Evolutionary conservation across 2,329 filamentous ascomycete genomes (phyloP), one percentile per base, ranked within the genome.

Genomic region (Hypoxylon sp.): DNA sequence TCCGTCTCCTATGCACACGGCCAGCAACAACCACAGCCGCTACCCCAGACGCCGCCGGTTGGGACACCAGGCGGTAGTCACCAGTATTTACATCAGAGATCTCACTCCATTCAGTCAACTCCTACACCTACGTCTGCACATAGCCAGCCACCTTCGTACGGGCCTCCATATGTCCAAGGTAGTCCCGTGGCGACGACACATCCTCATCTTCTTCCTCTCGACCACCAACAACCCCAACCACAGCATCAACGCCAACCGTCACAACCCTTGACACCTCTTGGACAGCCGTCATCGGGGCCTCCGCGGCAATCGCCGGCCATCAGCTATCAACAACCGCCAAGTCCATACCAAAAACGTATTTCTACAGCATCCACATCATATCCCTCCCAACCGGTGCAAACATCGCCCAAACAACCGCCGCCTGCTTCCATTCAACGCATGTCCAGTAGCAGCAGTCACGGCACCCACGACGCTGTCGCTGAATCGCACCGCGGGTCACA

Each of bases 121-220:
- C 80, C 86, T 9, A 90, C 88, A 34, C 87, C 87, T n/a, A 88
- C 86, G 5, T 88, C 87, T 39, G 84, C 87, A 14, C 87, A 88
- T 48, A 85, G 84, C 72, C 87, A 89, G 75, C 84, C 84, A 47
- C 82, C 71, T 29, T 64, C 82, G 7, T 87, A 84, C 70, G 83
- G 83, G 11, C 76, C 79, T 58, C 80, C 84, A 27, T 86, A 84
- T 68, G 76, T 74, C 23, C 85, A 87, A 65, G 82, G 81, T 39
- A 89, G 87, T 70, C 87, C 87, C 50, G 76, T 84, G 45, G 76
- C 80, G 43, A 75, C 81, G 32, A 75, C 81, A 32, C 84, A 83
- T 62, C 79, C 79, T 54, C 81, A 78, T 43, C 78, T 80, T 3
- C 71, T 73, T 39, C 74, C 78, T 34, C 65, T 73, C 27, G 73